Conservation (phyloP, 768 basidiomycete genomes). For the Serendipita indica region DNA sequence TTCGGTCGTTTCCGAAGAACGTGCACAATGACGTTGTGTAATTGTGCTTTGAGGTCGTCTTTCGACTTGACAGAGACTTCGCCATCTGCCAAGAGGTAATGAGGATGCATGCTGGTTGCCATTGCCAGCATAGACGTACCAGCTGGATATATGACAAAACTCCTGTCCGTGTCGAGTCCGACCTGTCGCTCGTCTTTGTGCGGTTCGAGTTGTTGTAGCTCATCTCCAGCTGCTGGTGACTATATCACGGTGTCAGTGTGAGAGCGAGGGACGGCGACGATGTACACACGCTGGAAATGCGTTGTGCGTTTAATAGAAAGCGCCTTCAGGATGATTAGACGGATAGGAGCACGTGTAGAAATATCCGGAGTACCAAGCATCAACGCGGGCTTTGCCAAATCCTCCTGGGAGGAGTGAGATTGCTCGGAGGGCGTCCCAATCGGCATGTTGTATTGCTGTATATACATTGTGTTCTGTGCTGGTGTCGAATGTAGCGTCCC, state of each 20-base stretch:
- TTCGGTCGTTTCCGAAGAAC: slow-evolving; percentile 58
- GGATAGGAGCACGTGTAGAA: slow-evolving; percentile 20
- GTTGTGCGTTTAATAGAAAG: slow-evolving; percentile 6
- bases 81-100: slow-evolving; percentile 24
- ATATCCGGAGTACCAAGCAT: slow-evolving; percentile 35
- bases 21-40: slow-evolving; percentile 59
- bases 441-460: slow-evolving; percentile 12
- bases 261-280: slow-evolving; percentile 6
- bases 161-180: slow-evolving; percentile 75
- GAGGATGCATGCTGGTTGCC: slow-evolving; percentile 14
- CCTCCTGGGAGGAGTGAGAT: slow-evolving; percentile 45
- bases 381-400: slow-evolving; percentile 40
- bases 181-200: slow-evolving; percentile 83
- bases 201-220: slow-evolving; percentile 13
- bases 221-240: background rate
- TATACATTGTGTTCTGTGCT: slow-evolving; percentile 16
- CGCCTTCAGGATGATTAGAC: slow-evolving; percentile 29
- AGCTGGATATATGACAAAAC: slow-evolving; percentile 85
- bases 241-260: slow-evolving; percentile 4
- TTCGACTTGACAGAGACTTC: slow-evolving; percentile 23
- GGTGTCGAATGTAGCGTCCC: slow-evolving; percentile 14
- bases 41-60: slow-evolving; percentile 38
- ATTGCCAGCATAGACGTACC: slow-evolving; percentile 37
- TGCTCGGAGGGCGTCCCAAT: slow-evolving; percentile 34
- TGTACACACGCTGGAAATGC: slow-evolving; percentile 13